Evolutionary conservation across 2,329 filamentous ascomycete genomes (phyloP).

Genomic region (Chaetomium globosum): DNA sequence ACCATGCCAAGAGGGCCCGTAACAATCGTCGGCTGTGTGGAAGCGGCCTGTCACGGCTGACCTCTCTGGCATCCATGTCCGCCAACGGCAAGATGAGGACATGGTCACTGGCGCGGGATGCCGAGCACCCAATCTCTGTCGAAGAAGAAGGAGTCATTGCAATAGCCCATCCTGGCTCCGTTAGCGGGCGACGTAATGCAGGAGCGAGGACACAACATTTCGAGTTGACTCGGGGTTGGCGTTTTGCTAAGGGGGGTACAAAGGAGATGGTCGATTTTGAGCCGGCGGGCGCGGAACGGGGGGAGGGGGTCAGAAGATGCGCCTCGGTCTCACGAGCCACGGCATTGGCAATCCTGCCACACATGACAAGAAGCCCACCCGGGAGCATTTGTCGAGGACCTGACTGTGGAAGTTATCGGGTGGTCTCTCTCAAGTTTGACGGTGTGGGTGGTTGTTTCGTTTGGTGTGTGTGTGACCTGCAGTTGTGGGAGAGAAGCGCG

Average conservation of each 20-base stretch:
- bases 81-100: not conserved
- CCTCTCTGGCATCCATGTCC: not conserved
- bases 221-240: not conserved
- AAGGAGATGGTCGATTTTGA: not conserved
- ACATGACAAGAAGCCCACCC: conserved; percentile 11
- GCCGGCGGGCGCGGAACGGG: conserved; percentile 1
- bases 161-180: not conserved
- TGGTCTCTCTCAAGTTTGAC: conserved; percentile 6
- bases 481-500: conserved; percentile 25
- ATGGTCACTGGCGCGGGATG: conserved; percentile 32
- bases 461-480: conserved; percentile 12
- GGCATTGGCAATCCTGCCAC: conserved; percentile 17
- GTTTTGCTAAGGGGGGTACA: not conserved
- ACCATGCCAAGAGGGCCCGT: conserved; percentile 27
- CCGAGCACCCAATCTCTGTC: conserved; percentile 17
- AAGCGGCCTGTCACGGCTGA: conserved; percentile 9
- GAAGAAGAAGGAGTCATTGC: not conserved
- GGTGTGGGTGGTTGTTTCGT: conserved; percentile 26
- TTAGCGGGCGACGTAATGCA: conserved; percentile 3
- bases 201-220: conserved; percentile 10
- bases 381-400: not conserved
- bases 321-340: conserved; percentile 25
- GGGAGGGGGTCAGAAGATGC: not conserved
- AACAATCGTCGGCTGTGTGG: conserved; percentile 21
- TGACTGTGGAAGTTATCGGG: not conserved